Base-by-base conservation (phyloP, 768 basidiomycete genomes). In the Lactifluus pinguis region DNA sequence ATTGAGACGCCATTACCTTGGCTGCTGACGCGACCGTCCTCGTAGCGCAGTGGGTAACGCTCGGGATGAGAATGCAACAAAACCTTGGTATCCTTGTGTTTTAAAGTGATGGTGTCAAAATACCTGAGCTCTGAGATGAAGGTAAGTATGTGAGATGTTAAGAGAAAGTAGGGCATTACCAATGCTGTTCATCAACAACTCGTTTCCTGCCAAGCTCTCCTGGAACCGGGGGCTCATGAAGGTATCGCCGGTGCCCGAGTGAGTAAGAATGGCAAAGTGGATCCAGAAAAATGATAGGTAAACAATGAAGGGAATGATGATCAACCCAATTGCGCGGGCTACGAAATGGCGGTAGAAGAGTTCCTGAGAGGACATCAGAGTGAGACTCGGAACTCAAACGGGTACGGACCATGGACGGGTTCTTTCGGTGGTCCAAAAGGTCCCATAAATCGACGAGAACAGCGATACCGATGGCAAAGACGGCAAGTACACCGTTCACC, bases 171-270 rank as follows among this genome's bases (percentile, higher is more conserved):
- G 59, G 54, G 49, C 30, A 79, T 59, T 66, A 94, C 95, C 95
- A 76, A 95, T 88, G 65, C 92, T 89, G 69, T 92, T 92, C 63
- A 98, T 71, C 59, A 98, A 74, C 73, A 99, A 78, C 69, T 98
- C 94, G 66, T 97, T 99, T 34, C 93, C 94, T 21, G 79, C 73
- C 53, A 99, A 77, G 17, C 94, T 97, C 75, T 98, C 94, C 74
- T 99, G 97, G 83, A 99, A 99, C 5, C 85, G 86, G 6, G 97
- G 95, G 70, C 89, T 93, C 97, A 98, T 98, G 77, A 98, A 99
- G 42, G 80, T 78, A 69, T 98, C 97, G 6, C 97, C 97, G 36
- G 94, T 82, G 29, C 97, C 97, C 11, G 94, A 94, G 65, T 86
- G 80, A 8, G 77, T 89, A 65, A 98, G 84, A 64, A 98, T 79